Conservation (phyloP, 1,284 basidiomycete species). For the Ganoderma lingzhi region DNA sequence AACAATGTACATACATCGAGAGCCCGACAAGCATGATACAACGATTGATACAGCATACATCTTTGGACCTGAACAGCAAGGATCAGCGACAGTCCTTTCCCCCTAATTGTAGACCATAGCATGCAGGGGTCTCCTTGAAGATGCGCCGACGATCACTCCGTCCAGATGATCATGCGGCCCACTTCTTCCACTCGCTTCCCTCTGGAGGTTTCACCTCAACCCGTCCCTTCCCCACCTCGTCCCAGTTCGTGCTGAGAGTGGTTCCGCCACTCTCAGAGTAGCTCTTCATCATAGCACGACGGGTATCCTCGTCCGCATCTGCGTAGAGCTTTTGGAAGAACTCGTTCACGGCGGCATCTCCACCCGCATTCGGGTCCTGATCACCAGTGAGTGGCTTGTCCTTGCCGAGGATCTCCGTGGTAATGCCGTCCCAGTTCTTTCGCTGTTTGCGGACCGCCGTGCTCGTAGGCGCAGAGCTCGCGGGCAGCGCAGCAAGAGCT, state of each 20-base stretch:
- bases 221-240: conserved; percentile 75
- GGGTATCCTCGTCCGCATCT: conserved; percentile 89
- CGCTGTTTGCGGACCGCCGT: conserved; percentile 46
- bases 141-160: neutral
- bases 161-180: conserved; percentile 46
- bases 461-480: conserved; percentile 40
- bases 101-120: neutral
- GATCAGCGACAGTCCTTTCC: neutral
- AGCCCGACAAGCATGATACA: conserved; percentile 8
- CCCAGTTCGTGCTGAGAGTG: conserved; percentile 94
- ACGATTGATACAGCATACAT: conserved; percentile 7
- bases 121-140: neutral
- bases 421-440: conserved; percentile 89
- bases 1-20: conserved; percentile 12
- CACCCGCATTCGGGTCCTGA: conserved; percentile 86
- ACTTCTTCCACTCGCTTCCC: conserved; percentile 85
- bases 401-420: conserved; percentile 64
- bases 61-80: neutral
- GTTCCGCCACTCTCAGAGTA: conserved; percentile 93
- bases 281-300: conserved; percentile 95
- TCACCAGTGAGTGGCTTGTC: conserved; percentile 70
- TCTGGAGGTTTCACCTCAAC: conserved; percentile 83
- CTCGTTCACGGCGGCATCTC: conserved; percentile 77
- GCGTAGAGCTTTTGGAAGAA: conserved; percentile 89
- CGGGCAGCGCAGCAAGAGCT: conserved; percentile 45